Base-by-base conservation (phyloP, 1,139 yeast species). In the Candida tropicalis region DNA sequence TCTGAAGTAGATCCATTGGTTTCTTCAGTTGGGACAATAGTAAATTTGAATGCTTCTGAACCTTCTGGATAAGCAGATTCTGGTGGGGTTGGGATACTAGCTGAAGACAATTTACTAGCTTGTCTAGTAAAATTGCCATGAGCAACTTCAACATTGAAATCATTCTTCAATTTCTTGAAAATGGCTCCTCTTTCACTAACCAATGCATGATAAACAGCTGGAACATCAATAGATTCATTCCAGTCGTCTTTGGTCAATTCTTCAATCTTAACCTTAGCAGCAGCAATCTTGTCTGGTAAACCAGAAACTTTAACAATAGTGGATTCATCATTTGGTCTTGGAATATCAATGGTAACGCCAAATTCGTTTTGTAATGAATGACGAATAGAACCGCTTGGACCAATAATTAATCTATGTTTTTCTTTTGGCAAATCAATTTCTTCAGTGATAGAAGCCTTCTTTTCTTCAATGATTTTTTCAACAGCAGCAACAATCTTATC, bases 321-420 rank as follows among this genome's bases (percentile, higher is more conserved):
- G 39, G 83, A 70, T 39, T 73, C 65, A 49, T 68, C 74, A 49
- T 70, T 70, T 53, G 79, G 74, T 59, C 81, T 78, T 51, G 98
- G 98, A 58, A 93, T 79, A 40, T 71, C 75, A 46, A 93, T 66
- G 23, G 65, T 60, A 39, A 88, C 93, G 12, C 73, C 70, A 63
- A 75, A 87, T 54, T 85, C 88, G 20, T 76, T 72, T 69, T 90
- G 95, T 50, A 90, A 66, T 9, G 79, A 74, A 54, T 85, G 84
- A 67, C 93, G 88, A 46, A 79, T 77, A 11, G 81, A 60, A 34
- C 98, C 98, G 47, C 83, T 83, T 35, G 91, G 82, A 31, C 98
- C 98, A 63, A 93, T 82, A 47, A 93, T 62, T 17, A 82, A 73
- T 56, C 90, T 80, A 57, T 88, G 95, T 60, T 84, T 85, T 46